These are phyloP conservation scores for Starmerella vaccinii DNA, from an alignment of 805 yeast genomes.

Conservation along the genomic window DNA sequence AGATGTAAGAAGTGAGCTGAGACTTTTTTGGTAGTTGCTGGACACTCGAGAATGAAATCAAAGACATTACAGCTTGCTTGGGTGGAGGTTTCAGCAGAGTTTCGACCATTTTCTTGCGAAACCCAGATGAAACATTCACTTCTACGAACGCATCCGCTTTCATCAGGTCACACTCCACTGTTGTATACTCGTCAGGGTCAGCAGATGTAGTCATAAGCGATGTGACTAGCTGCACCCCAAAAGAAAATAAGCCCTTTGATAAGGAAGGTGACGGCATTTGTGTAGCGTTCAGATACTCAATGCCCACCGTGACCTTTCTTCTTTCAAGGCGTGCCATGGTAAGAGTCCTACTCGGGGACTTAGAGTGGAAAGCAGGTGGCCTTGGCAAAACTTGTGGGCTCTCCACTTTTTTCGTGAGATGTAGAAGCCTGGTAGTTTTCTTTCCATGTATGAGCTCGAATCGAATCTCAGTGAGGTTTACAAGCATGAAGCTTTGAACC, in stretches of 20 bases:
- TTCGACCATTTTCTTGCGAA: slow-evolving; percentile 30
- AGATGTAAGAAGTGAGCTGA: slow-evolving; percentile 31
- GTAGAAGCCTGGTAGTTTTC: slow-evolving; percentile 21
- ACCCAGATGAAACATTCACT: slow-evolving; percentile 28
- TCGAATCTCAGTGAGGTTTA: slow-evolving; percentile 25
- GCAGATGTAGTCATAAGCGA: slow-evolving; percentile 26
- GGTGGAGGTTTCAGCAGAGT: slow-evolving; percentile 37
- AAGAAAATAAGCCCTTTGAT: slow-evolving; percentile 24
- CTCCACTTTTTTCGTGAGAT: slow-evolving; percentile 25
- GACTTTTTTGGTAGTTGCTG: neutral
- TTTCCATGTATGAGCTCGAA: slow-evolving; percentile 29
- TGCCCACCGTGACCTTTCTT: slow-evolving; percentile 27
- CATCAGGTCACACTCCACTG: slow-evolving; percentile 26
- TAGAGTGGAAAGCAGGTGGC: slow-evolving; percentile 23
- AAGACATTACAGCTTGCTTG: slow-evolving; percentile 29
- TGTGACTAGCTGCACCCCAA: slow-evolving; percentile 28
- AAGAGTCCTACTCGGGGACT: slow-evolving; percentile 27
- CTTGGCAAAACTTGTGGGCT: slow-evolving; percentile 20
- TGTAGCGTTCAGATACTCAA: slow-evolving; percentile 32
- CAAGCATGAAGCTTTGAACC: slow-evolving; percentile 33
- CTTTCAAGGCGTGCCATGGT: slow-evolving; percentile 22
- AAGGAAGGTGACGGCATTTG: slow-evolving; percentile 27
- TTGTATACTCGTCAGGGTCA: slow-evolving; percentile 29
- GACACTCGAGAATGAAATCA: slow-evolving; percentile 22
- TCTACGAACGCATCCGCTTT: slow-evolving; percentile 29